Evolutionary conservation across 768 basidiomycete species (phyloP), one percentile per base, ranked within the genome.

Genomic region (Sistotremastrum suecicum): DNA sequence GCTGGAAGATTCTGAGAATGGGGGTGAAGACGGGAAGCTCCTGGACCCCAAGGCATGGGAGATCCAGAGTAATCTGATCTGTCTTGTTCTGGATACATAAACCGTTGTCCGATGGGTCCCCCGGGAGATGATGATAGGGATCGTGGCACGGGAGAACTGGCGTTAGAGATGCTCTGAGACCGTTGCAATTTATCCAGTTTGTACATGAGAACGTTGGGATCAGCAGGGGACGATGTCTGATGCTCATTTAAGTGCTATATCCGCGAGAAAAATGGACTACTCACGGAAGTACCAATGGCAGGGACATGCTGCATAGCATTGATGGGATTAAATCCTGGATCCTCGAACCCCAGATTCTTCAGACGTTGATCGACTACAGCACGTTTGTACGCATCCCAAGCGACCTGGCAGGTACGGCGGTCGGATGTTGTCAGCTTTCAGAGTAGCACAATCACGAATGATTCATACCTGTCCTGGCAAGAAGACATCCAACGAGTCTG

Each of bases 141-240:
- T 20, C 20, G 20, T 20, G 20, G 20, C 44, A 66, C 68, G 1
- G 67, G 57, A 3, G 70, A 64, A 3, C 73, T 71, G 11, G 63
- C 63, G 44, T 53, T 72, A 45, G 59, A 62, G 9, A 44, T 47
- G 12, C 31, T 43, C 53, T 84, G 82, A 0, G 80, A 71, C 61
- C 80, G 80, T 51, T 86, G 85, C 7, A 90, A 67, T 61, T 85
- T 86, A 63, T 85, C 86, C 39, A 89, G 67, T 60, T 86, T 88
- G 64, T 82, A 87, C 52, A 77, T 71, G 12, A 90, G 67, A 28
- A 90, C 61, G 12, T 83, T 81, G 31, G 87, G 86, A 57, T 89
- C 87, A 3, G 86, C 86, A 31, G 87, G 85, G n/a, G 85, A 88
- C 2, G 87, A 89, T 62, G 89, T 84, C 87, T 90, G 55, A 28